Percentiles rank a stretch among this genome's conserved stretches.
phyloP scores from a whole-genome alignment of 139 green algal species.

The Chlamydomonas incerta region DNA sequence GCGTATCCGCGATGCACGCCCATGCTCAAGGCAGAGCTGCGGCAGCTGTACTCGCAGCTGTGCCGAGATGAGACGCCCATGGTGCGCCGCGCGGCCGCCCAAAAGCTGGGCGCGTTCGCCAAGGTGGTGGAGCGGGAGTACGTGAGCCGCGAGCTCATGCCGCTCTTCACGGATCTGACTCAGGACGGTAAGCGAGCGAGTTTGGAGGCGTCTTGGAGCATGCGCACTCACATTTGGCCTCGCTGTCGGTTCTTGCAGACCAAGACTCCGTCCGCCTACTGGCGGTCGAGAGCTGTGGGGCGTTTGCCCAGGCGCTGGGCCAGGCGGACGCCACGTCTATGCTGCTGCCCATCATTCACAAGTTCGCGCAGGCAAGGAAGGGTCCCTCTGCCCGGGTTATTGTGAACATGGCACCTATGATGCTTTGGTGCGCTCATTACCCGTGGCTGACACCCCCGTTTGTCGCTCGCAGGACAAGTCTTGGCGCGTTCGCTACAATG shows the following conservation, averaged over 20 bases:
- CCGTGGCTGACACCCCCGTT: too few relatives aligned
- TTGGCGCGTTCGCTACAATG: slow-evolving; percentile 99
- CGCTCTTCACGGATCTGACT: slow-evolving; percentile 91
- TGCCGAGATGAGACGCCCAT: slow-evolving; percentile 99
- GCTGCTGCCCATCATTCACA: slow-evolving; percentile 91
- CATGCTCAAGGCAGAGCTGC: slow-evolving; percentile 74
- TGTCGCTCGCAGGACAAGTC: slow-evolving; percentile 89
- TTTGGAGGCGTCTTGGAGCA: neutral
- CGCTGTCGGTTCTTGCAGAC: slow-evolving; percentile 64
- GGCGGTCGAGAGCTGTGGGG: slow-evolving; percentile 91
- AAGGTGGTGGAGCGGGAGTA: slow-evolving; percentile 80
- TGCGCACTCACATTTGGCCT: too few relatives aligned
- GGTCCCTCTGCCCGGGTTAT: too few relatives aligned
- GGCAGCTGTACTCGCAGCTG: slow-evolving; percentile 83
- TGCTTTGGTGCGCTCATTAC: too few relatives aligned
- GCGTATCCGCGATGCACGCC: slow-evolving; percentile 77
- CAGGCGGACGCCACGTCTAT: slow-evolving; percentile 74
- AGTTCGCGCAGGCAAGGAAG: slow-evolving; percentile 81
- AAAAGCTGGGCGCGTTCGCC: slow-evolving; percentile 90
- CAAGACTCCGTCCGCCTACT: slow-evolving; percentile 98
- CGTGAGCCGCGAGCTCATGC: slow-evolving; percentile 87
- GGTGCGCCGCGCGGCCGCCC: slow-evolving; percentile 92
- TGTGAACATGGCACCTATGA: too few relatives aligned
- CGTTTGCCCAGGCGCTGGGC: slow-evolving; percentile 84
- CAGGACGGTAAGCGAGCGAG: slow-evolving; percentile 80